Conservation (phyloP, 345 rosid species). For the Streptanthus diversifolius region DNA sequence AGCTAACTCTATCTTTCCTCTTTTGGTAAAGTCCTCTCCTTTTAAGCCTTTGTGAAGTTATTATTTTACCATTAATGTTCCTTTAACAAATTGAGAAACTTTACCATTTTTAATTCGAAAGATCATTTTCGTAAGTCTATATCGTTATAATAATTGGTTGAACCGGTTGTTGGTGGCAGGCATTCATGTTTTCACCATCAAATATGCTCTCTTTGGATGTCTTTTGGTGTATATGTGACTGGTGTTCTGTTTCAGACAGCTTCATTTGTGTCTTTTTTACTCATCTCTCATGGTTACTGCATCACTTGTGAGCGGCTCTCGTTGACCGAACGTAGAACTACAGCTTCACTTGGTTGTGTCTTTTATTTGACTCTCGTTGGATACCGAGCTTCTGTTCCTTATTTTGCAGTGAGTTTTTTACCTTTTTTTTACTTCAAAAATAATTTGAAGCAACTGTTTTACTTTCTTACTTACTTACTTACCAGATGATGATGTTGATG, state of each 20-base stretch:
- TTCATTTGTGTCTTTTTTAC: constrained; percentile 80
- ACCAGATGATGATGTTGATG: constrained; percentile 1
- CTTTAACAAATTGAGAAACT: neutral
- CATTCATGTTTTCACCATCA: constrained; percentile 81
- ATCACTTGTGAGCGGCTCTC: constrained; percentile 88
- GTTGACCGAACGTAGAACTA: constrained; percentile 64
- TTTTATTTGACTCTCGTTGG: constrained; percentile 89
- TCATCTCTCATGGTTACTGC: constrained; percentile 91
- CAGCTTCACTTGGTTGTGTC: constrained; percentile 77
- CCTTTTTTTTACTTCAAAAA: neutral
- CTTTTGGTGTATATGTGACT: constrained; percentile 89
- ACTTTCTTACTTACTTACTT: neutral
- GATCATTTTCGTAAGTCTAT: neutral
- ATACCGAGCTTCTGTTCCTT: constrained; percentile 91
- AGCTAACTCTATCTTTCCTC: constrained; percentile 75
- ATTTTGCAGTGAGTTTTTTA: constrained; percentile 63
- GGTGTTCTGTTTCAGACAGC: constrained; percentile 93
- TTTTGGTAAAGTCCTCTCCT: constrained; percentile 61
- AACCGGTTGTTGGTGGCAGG: constrained; percentile 45
- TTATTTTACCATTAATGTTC: constrained; percentile 3
- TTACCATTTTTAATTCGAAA: neutral
- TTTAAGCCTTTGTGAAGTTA: neutral
- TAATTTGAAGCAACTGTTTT: neutral
- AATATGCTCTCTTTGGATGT: constrained; percentile 89
- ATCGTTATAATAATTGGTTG: neutral